These are phyloP conservation scores for Pythium sukuiense DNA, from an alignment of 352 stramenopile genomes.

Conservation along the genomic window DNA sequence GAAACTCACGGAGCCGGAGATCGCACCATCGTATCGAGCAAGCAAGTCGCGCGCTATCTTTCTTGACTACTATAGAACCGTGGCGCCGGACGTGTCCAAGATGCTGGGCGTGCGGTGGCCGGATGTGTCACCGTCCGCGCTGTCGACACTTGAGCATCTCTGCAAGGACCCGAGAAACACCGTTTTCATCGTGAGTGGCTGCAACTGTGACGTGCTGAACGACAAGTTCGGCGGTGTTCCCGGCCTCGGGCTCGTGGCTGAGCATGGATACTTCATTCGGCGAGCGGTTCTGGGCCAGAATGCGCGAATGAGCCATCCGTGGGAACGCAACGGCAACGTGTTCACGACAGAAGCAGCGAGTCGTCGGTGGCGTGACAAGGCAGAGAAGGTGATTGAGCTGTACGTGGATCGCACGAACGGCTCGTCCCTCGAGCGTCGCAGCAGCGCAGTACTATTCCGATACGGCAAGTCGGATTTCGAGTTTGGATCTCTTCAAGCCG, in stretches of 20 bases:
- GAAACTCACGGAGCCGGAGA: conserved; percentile 73
- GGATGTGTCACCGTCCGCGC: conserved; percentile 65
- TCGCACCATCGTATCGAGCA: conserved; percentile 59
- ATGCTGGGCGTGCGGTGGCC: conserved; percentile 79
- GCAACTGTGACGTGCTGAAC: conserved; percentile 94
- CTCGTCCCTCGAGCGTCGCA: conserved; percentile 97
- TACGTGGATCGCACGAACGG: conserved; percentile 98
- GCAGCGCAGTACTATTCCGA: conserved; percentile 97
- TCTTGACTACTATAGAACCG: conserved; percentile 98
- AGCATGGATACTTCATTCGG: conserved; percentile 98
- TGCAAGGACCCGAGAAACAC: conserved; percentile 94
- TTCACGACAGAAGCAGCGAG: conserved; percentile 52
- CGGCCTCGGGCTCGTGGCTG: conserved; percentile 95
- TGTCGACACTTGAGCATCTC: conserved; percentile 89
- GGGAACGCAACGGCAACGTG: conserved; percentile 69
- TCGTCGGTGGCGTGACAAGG: conserved; percentile 94
- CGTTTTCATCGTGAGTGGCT: conserved; percentile 98
- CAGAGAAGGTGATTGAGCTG: conserved; percentile 95
- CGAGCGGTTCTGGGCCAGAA: conserved; percentile 60
- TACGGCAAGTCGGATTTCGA: conserved; percentile 98
- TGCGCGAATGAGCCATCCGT: conserved; percentile 61
- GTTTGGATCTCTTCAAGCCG: conserved; percentile 96
- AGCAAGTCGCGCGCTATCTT: conserved; percentile 93
- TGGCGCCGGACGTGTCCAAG: conserved; percentile 90
- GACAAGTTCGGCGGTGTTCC: conserved; percentile 94